Evolutionary conservation across 768 basidiomycete species (phyloP).

Genomic region (Russula compacta): DNA sequence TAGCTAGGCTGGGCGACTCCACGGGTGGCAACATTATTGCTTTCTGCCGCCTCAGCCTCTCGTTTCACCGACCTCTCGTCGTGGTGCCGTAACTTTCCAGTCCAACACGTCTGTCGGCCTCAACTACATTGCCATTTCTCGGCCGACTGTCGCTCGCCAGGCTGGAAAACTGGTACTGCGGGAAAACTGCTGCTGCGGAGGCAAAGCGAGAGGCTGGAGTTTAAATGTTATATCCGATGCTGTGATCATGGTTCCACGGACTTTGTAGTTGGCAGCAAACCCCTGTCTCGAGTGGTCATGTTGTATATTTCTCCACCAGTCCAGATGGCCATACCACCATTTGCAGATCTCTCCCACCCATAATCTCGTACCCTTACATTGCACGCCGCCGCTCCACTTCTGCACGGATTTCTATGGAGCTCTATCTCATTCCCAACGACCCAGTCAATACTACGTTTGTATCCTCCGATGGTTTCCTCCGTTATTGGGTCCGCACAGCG

Average conservation of each 20-base stretch:
- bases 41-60: too few relatives aligned
- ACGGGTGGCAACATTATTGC: too few relatives aligned
- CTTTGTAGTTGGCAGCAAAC: background rate
- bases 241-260: background rate
- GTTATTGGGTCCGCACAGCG: conserved; percentile 39
- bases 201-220: background rate
- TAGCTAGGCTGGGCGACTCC: too few relatives aligned
- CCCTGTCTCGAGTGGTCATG: background rate
- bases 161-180: background rate
- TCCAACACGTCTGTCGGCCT: too few relatives aligned
- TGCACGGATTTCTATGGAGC: conserved; percentile 32
- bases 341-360: conserved; percentile 1
- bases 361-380: background rate
- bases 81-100: background rate
- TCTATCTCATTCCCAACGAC: conserved; percentile 45
- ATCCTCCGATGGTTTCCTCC: conserved; percentile 41
- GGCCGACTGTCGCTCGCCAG: background rate
- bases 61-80: background rate
- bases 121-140: background rate
- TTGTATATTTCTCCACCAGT: background rate
- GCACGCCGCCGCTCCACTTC: conserved; percentile 10
- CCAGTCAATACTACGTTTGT: conserved; percentile 41
- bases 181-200: background rate
- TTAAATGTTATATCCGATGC: background rate
- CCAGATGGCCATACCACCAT: background rate